Conservation (phyloP, 495 filamentous ascomycete genomes). For the Xylaria intraflava region DNA sequence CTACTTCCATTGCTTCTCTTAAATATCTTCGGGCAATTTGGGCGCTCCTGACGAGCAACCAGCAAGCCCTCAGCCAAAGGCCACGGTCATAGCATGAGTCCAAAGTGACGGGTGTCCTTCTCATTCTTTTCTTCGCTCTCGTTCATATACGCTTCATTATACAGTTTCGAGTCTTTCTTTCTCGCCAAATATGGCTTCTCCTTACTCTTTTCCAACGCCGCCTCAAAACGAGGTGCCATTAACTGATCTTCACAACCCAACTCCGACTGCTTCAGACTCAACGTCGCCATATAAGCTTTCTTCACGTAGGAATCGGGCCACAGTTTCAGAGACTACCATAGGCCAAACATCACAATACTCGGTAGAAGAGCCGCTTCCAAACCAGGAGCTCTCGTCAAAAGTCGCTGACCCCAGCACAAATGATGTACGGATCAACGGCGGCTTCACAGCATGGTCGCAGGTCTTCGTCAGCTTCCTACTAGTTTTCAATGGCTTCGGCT, state of each 20-base stretch:
- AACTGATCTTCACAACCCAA: neutral
- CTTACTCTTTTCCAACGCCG: neutral
- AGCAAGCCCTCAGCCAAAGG: too few relatives aligned
- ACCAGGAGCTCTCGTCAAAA: neutral
- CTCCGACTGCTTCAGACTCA: too few relatives aligned
- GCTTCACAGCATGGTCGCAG: neutral
- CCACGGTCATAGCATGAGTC: too few relatives aligned
- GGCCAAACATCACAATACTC: neutral
- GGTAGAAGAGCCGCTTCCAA: neutral
- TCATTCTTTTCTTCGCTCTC: too few relatives aligned
- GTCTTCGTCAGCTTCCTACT: neutral
- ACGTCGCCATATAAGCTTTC: too few relatives aligned
- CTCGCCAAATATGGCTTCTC: neutral
- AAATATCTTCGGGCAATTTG: too few relatives aligned
- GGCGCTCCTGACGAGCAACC: too few relatives aligned
- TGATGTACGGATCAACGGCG: neutral
- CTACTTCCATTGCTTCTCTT: too few relatives aligned
- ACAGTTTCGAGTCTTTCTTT: neutral
- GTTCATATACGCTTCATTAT: too few relatives aligned
- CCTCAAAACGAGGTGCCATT: neutral
- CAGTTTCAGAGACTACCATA: neutral
- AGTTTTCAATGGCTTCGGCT: conserved; percentile 59
- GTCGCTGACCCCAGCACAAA: neutral
- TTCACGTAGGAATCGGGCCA: neutral
- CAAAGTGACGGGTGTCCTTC: too few relatives aligned